These are phyloP conservation scores for Ophioceras dolichostomum DNA, from an alignment of 2,329 filamentous ascomycete genomes.

Conservation along the genomic window DNA sequence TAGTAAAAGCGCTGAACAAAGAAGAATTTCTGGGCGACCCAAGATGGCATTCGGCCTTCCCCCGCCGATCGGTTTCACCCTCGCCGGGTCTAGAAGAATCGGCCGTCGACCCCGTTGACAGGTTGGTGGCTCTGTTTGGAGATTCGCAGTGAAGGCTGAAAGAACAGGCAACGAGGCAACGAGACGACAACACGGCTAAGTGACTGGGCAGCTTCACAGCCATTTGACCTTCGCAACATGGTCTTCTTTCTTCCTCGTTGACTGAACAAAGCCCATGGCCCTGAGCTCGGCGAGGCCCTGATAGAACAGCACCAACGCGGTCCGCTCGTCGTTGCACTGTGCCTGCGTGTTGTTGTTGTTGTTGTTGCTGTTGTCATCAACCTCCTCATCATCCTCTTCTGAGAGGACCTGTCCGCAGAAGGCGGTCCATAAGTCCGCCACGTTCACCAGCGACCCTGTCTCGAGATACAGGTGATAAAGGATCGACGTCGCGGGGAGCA, in stretches of 20 bases:
- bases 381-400: slow-evolving; percentile 25
- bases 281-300: slow-evolving; percentile 73
- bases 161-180: too few species aligned
- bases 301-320: slow-evolving; percentile 68
- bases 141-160: too few species aligned
- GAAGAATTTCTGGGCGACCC: too few species aligned
- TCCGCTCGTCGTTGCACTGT: slow-evolving; percentile 24
- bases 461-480: slow-evolving; percentile 72
- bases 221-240: slow-evolving; percentile 88
- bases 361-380: slow-evolving; percentile 26
- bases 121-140: too few species aligned
- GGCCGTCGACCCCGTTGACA: too few species aligned
- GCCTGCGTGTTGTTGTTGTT: slow-evolving; percentile 16
- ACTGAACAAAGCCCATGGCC: slow-evolving; percentile 76
- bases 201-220: slow-evolving; percentile 34
- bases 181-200: too few species aligned
- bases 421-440: slow-evolving; percentile 67
- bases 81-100: too few species aligned
- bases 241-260: slow-evolving; percentile 82
- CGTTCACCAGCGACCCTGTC: slow-evolving; percentile 64
- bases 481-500: slow-evolving; percentile 58
- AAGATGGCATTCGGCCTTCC: too few species aligned
- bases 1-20: too few species aligned
- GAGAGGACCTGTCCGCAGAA: slow-evolving; percentile 52
- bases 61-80: too few species aligned